Evolutionary conservation across 1,139 yeast genomes (phyloP), one percentile per base, ranked within the genome.

Genomic region (Blastobotrys ciferrii): DNA sequence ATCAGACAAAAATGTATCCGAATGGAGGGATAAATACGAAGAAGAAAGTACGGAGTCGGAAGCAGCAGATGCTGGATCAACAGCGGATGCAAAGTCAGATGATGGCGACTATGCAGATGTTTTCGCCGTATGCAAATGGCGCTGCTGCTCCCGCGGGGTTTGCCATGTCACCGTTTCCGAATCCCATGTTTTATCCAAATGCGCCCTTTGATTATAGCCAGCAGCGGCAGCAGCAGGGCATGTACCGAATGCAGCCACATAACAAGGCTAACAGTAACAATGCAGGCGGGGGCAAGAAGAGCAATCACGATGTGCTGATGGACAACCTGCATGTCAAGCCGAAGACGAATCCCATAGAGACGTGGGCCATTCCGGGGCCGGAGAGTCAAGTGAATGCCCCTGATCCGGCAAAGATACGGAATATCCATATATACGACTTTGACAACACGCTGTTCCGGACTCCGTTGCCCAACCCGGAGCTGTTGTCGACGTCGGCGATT

Each of bases 391-490:
- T 18, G 6, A 14, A 2, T 3, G 11, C 19, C n/a, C 49, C 49
- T 9, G 39, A 32, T 3, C 31, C 32, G 1, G 11, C 39, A n/a
- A 13, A 31, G 28, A 50, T 50, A 20, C 42, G 35, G 15, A 44
- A 44, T 3, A 56, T 75, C 3, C 75, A 74, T 54, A 60, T 75
- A 13, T 76, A 72, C 55, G 80, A 75, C 53, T 75, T 76, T 52
- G 81, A 76, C 56, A 71, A 74, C 44, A 73, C 79, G 0, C 57
- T 76, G 14, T 74, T 74, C 55, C 57, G 60, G 25, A 69, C 78
- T 2, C 79, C 80, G 1, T 55, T 60, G 1, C 77, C 78, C 0
- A 75, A 74, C 53, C 67, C 69, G 1, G 58, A 60, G 12, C 53
- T 76, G 9, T 67, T 69, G 53, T 60, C 69, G 14, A 58, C 61